Evolutionary conservation across 768 basidiomycete species (phyloP), one percentile per base, ranked within the genome.

Genomic region (Mycena leptocephala): DNA sequence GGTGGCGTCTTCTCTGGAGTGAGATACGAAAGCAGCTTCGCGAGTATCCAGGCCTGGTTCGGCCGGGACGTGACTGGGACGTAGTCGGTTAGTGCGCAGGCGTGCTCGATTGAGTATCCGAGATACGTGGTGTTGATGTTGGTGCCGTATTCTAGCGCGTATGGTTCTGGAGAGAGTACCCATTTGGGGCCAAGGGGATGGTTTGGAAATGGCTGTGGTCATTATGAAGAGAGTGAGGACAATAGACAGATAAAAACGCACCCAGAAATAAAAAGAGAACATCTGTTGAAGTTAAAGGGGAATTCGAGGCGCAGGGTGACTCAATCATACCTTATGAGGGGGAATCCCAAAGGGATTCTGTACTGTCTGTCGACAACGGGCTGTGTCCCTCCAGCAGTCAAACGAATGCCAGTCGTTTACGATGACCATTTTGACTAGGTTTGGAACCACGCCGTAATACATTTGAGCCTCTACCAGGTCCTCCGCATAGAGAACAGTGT

Each of bases 11-110:
- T 72, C 2, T 43, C 39, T 2, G 63, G 28, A 22, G 63, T 2
- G 18, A 73, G 24, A 41, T 73, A 73, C 0, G 37, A 24, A 16
- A 73, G 72, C 26, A 39, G 63, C 24, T 73, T 66, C 5, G 72
- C 72, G 7, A 73, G 56, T 8, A 73, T 41, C 72, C 72, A 73
- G 22, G 72, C 72, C 24, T 73, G 72, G 41, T 66, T 66, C n/a
- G 55, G 55, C 9, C 64, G 72, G 14, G 37, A 16, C 2, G 28
- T 22, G 13, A 7, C 30, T 0, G 72, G 72, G 11, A 66, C 56
- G 30, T 66, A 73, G 1, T 20, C 11, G 51, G 62, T 64, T 22
- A 64, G 48, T 32, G 53, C 41, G 56, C 64, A 73, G 41, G 72
- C 63, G 30, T 66, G 30, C 53, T 73, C 72, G 32, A 73, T 59